Base-by-base conservation (phyloP, 176 grass and related monocot genomes). In the Bolboschoenus planiculmis region DNA sequence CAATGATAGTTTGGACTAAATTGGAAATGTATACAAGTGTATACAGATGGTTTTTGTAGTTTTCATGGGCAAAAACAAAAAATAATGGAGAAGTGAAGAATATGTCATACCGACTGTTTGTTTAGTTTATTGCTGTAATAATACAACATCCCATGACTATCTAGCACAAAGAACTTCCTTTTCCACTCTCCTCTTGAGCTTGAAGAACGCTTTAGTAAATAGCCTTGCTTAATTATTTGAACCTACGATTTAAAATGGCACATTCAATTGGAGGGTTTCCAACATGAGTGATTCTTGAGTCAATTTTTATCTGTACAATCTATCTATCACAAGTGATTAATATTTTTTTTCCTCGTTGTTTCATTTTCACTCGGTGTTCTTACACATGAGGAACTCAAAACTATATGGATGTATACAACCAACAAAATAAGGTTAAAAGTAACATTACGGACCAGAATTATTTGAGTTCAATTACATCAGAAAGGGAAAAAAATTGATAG, bases 141-240 rank as follows among this genome's bases (percentile, higher is more conserved):
- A 65, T 93, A 94, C 81, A 95, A 80, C 72, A 88, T 95, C 15
- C 95, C 95, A 84, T 90, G 90, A 58, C 95, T 93, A 89, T 98
- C 87, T 26, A 98, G 90, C 80, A 98, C 92, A 88, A 98, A 98
- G 82, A 93, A 98, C 24, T 91, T 92, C 46, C 92, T 87, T 54
- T 98, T 94, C 95, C 95, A 98, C 81, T 98, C 95, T 63, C 91
- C 94, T 85, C 89, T 90, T 78, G 78, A 86, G 57, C 84, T 92
- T 88, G 90, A 88, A 78, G 95, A 91, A 18, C 87, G 87, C 80
- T 98, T 98, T 83, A 98, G 88, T 34, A 98, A 85, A 89, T 98
- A 98, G 58, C 89, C 92, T 91, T 98, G 95, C 82, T 98, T 98
- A 82, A 98, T 93, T 91, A 94, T 88, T 92, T 98, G 87, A 88